phyloP scores from a whole-genome alignment of 2,329 filamentous ascomycete genomes.

The Magnaporthiopsis incrustans region DNA sequence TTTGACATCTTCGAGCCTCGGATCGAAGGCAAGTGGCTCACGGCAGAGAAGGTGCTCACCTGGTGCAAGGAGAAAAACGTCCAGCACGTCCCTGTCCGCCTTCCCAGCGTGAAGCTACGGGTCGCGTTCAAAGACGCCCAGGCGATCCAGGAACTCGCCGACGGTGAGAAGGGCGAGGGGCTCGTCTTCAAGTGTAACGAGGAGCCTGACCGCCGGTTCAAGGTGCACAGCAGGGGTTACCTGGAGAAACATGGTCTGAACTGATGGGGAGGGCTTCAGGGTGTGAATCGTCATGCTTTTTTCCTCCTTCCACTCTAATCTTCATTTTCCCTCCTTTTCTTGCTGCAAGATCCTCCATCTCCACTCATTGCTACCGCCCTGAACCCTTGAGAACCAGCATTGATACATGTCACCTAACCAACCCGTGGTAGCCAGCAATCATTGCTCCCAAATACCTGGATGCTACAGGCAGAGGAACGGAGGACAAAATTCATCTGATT shows the following conservation, averaged over 20 bases:
- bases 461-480: too few species aligned
- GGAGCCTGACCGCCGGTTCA: constrained; percentile 3
- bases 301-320: too few species aligned
- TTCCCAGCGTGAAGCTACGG: constrained; percentile 10
- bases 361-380: too few species aligned
- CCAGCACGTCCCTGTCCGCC: constrained; percentile 14
- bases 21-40: neutral
- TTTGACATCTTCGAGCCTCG: constrained; percentile 13
- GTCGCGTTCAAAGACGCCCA: neutral
- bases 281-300: neutral
- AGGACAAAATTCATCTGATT: too few species aligned
- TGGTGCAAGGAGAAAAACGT: constrained; percentile 11
- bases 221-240: constrained; percentile 7
- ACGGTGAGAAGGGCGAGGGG: neutral
- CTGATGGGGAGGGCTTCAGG: neutral
- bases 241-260: neutral
- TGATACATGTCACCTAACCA: too few species aligned
- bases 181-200: constrained; percentile 8
- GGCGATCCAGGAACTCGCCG: neutral
- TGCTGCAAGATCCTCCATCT: too few species aligned
- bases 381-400: too few species aligned
- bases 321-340: too few species aligned
- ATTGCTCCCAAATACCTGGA: too few species aligned
- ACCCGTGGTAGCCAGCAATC: too few species aligned
- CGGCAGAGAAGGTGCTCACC: neutral